Base-by-base conservation (phyloP, 495 filamentous ascomycete genomes). In the Lasiosphaeria ovina region DNA sequence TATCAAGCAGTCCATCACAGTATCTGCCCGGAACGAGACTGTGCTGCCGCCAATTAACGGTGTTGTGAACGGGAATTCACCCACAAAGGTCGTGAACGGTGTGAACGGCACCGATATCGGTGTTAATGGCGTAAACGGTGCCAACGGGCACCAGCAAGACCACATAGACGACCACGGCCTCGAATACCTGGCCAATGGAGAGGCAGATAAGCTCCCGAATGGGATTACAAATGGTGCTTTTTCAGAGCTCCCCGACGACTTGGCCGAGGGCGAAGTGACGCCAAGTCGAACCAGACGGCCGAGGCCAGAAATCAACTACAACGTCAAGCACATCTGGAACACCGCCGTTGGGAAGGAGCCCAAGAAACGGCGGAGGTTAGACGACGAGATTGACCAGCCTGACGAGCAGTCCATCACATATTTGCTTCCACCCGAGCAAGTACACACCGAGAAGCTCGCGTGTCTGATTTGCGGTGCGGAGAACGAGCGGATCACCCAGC, bases 301-400 rank as follows among this genome's bases (percentile, higher is more conserved):
- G 59, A 68, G 76, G 58, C 58, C 71, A 42, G 68, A 78, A 69
- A 66, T 80, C 57, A 82, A 79, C 38, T 84, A 84, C 61, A 83
- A 84, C 57, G 62, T 83, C 45, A 81, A 79, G 61, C 60, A 77
- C 17, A 65, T 82, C 35, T 80, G 75, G 67, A 76, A 75, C 58
- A 79, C 69, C 51, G 75, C 76, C 11, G 69, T 78, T 35, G 79
- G 79, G 3, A 80, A 74, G 62, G 74, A 79, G 45, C 68, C 68
- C 9, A 75, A 71, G 24, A 80, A 79, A 57, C 74, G 66, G 34
- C 68, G 71, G 57, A 71, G 74, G 62, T 55, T 63, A n/a, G 57
- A 60, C 6, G 66, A 70, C 7, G 71, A 73, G 51, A 64, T 60
- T n/a, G 61, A 64, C 10, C 67, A 67, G 40, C 32, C 54, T 0